Evolutionary conservation across 148 eudicot genomes (phyloP), one percentile per base, ranked within the genome.

Genomic region (Gaultheria prostrata): DNA sequence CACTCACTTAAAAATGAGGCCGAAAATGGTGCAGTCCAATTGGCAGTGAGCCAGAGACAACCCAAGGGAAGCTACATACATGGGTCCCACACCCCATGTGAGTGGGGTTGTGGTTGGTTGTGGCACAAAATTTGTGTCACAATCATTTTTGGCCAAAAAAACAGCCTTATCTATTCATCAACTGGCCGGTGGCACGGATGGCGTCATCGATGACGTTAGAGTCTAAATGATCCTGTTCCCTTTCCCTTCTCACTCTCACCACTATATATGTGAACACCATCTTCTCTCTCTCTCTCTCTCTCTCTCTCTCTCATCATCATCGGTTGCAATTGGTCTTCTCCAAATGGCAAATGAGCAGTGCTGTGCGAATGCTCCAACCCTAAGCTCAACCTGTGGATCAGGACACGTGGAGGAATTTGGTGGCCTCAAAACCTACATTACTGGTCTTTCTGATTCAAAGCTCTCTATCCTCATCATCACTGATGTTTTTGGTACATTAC

Each of bases 301-400:
- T n/a, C 3, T 8, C 69, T 61, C 28, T n/a, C 67, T 59, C 26
- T 7, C 26, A 6, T 56, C 32, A n/a, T 9, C 14, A 63, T 61
- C 69, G 32, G 30, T 24, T 24, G 14, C 69, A 10, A 63, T 63
- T n/a, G 69, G 9, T 63, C 21, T 24, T 9, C 11, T 28, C n/a
- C 13, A 24, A n/a, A 63, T 63, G 69, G 69, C 69, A 8, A 63
- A 63, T 24, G 69, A 2, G 30, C 69, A 63, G 69, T 63, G 69
- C 12, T 63, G 69, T 24, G 69, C 69, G 1, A 2, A 63, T 63
- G 69, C 69, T 24, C 69, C 69, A 63, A 63, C 5, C 14, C 32
- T 63, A 63, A 63, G 69, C 69, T 63, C 69, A n/a, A 63, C 69
- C 69, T 63, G 30, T 24, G 69, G 69, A 63, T 28, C 69, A 63